These are phyloP conservation scores for Sphenostylis stenocarpa DNA, from an alignment of 306 rosid genomes.

Conservation along the genomic window DNA sequence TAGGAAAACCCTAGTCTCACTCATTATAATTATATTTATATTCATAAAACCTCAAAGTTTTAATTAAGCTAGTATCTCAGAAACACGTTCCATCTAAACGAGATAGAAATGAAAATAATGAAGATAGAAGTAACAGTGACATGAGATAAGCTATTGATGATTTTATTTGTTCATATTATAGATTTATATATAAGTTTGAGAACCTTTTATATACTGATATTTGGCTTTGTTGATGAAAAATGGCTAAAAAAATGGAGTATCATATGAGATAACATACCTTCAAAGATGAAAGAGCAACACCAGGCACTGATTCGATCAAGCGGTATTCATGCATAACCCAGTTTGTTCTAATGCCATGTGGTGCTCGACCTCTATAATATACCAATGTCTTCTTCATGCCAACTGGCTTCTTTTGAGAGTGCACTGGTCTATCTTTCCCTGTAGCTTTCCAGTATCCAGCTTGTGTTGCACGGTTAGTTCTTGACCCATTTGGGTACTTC, in stretches of 20 bases:
- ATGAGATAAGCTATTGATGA: not conserved
- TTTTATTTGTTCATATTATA: not conserved
- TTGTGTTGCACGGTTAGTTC: constrained; percentile 85
- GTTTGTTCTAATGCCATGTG: constrained; percentile 87
- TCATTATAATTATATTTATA: not conserved
- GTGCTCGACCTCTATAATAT: constrained; percentile 89
- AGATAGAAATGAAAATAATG: not conserved
- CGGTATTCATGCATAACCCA: constrained; percentile 99
- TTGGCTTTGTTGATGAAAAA: not conserved
- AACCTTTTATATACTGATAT: not conserved
- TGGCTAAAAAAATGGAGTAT: not conserved
- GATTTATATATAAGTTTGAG: not conserved
- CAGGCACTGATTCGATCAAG: constrained; percentile 50
- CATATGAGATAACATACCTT: constrained; percentile 49
- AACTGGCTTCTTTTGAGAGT: constrained; percentile 57
- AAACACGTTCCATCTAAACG: not conserved
- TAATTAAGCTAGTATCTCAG: not conserved
- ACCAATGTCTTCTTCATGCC: constrained; percentile 98
- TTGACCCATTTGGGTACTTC: constrained; percentile 98
- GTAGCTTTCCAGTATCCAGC: constrained; percentile 99
- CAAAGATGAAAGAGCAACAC: constrained; percentile 53
- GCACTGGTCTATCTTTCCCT: constrained; percentile 81
- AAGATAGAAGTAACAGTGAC: not conserved
- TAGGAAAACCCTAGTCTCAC: constrained; percentile 30
- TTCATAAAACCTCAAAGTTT: not conserved